Evolutionary conservation across 73 alveolate genomes (phyloP).

Genomic region (Symbiodinium pilosum): DNA sequence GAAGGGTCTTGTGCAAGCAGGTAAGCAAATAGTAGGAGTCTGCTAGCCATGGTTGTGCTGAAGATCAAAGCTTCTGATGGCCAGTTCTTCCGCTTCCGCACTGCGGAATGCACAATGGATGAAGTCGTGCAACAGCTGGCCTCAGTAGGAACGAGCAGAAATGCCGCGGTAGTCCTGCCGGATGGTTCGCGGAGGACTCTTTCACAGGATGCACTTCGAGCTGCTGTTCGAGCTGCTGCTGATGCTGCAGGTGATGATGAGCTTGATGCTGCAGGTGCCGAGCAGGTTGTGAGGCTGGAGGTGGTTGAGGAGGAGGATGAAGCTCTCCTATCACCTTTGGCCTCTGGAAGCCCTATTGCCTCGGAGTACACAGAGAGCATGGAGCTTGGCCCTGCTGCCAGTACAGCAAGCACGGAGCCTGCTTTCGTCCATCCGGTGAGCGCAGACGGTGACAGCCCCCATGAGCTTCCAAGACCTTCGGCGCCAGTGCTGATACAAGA

Average conservation of each 20-base stretch:
- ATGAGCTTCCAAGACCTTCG: no score
- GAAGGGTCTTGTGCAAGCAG: no score
- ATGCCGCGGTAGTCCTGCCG: neutral
- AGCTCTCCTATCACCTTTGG: no score
- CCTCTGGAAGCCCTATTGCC: neutral
- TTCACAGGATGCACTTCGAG: conserved; percentile 4
- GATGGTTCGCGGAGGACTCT: neutral
- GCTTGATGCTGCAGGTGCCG: neutral
- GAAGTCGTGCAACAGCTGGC: conserved; percentile 9
- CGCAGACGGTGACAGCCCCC: neutral
- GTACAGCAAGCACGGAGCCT: neutral
- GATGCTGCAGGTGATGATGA: neutral
- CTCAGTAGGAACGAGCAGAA: neutral
- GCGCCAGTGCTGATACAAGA: no score
- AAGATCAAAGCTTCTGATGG: conserved; percentile 47
- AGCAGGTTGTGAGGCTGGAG: neutral
- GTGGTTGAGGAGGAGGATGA: neutral
- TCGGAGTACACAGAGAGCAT: neutral
- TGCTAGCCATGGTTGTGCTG: conserved; percentile 79
- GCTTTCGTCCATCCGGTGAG: neutral
- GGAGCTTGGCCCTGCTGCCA: neutral
- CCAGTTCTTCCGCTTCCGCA: conserved; percentile 65
- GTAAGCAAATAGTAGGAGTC: no score
- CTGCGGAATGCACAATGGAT: neutral
- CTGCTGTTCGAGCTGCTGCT: conserved; percentile 31